Percentiles rank a stretch among this genome's conserved stretches.
Evolutionary conservation across 2,329 filamentous ascomycete genomes (phyloP).

Genomic region (Tolypocladium ovalisporum): DNA sequence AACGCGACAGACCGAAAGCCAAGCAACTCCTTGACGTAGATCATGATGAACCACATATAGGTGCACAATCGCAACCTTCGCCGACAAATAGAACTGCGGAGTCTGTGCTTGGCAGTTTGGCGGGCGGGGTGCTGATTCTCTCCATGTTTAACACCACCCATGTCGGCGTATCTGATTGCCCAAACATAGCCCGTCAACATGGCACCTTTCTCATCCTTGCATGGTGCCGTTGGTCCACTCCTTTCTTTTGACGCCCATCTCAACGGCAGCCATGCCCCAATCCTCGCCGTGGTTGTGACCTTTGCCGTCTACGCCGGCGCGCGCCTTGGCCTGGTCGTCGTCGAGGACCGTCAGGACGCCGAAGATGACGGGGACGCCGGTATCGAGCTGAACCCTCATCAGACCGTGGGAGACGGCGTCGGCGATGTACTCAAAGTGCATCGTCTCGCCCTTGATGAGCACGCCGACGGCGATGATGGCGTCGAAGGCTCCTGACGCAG

Average conservation of each 20-base stretch:
- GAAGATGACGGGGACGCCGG: constrained; percentile 81
- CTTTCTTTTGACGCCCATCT: constrained; percentile 80
- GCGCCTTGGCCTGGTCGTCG: constrained; percentile 76
- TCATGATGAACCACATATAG: too few species aligned
- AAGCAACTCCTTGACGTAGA: background rate
- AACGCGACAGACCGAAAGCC: background rate
- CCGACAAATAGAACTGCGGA: background rate
- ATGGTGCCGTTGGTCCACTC: constrained; percentile 68
- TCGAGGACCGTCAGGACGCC: constrained; percentile 80
- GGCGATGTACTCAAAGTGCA: constrained; percentile 99
- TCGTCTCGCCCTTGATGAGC: constrained; percentile 95
- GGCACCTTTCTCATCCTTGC: constrained; percentile 21
- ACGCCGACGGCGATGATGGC: constrained; percentile 93
- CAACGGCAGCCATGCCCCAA: constrained; percentile 90
- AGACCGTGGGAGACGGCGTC: constrained; percentile 84
- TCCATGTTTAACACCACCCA: background rate
- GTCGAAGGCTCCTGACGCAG: constrained; percentile 62
- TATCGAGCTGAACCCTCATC: constrained; percentile 89
- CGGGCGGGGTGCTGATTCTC: background rate
- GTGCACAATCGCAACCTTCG: background rate
- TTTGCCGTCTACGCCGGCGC: constrained; percentile 60
- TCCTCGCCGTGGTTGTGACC: constrained; percentile 93
- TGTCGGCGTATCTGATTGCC: background rate
- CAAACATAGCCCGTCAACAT: background rate
- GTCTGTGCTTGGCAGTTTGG: background rate